These are phyloP conservation scores for Tubosaeta brunneosetosa DNA, from an alignment of 768 basidiomycete genomes.

Conservation along the genomic window DNA sequence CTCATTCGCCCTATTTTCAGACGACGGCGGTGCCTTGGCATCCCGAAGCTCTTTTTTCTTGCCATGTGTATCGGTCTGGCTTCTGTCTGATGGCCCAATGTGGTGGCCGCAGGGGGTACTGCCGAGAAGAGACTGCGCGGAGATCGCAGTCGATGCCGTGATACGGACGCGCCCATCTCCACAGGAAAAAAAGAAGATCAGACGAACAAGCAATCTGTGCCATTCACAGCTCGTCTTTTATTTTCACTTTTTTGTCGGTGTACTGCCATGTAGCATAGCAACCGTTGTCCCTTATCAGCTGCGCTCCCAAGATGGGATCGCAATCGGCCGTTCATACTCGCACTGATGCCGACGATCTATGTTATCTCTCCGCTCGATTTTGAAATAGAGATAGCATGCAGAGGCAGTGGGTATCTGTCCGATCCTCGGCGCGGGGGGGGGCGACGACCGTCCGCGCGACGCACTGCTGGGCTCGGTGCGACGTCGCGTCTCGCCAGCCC, in stretches of 20 bases:
- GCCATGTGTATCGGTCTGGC: not conserved
- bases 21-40: not conserved
- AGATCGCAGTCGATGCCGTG: slow-evolving; percentile 19
- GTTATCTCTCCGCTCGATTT: not conserved
- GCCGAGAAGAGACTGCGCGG: slow-evolving; percentile 1
- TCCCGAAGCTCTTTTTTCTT: not conserved
- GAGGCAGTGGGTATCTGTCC: too few relatives aligned
- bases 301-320: too few relatives aligned
- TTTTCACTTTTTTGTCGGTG: not conserved
- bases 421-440: too few relatives aligned
- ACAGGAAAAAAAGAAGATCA: not conserved
- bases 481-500: too few relatives aligned
- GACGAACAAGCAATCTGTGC: not conserved
- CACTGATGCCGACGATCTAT: not conserved
- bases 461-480: too few relatives aligned
- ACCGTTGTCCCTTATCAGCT: not conserved
- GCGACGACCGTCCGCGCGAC: too few relatives aligned
- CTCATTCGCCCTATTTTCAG: not conserved
- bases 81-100: slow-evolving; percentile 4
- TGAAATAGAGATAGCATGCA: not conserved
- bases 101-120: slow-evolving; percentile 4
- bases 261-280: not conserved
- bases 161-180: not conserved
- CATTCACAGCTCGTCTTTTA: not conserved
- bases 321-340: not conserved